These are phyloP conservation scores for Trichoderma semiorbis DNA, from an alignment of 2,329 filamentous ascomycete species.

Conservation along the genomic window DNA sequence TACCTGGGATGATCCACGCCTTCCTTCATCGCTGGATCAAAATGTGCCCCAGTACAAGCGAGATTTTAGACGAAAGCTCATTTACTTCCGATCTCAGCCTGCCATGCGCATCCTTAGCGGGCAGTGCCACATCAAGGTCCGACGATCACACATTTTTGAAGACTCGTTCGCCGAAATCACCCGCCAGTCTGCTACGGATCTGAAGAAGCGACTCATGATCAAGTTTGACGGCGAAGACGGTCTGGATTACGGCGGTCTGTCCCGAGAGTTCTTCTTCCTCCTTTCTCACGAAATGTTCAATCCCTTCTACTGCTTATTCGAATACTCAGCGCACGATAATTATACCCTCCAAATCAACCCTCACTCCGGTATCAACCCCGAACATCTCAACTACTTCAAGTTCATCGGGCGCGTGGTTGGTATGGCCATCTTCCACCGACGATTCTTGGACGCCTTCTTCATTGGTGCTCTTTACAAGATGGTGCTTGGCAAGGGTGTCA, in stretches of 20 bases:
- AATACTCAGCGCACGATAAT: slow-evolving; percentile 99
- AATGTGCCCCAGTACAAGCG: slow-evolving; percentile 99
- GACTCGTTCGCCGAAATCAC: slow-evolving; percentile 99
- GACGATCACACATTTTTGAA: slow-evolving; percentile 95
- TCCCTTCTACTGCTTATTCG: slow-evolving; percentile 98
- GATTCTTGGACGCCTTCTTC: slow-evolving; percentile 98
- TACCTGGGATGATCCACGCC: slow-evolving; percentile 94
- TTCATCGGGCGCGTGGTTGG: slow-evolving; percentile 98
- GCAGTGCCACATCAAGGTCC: slow-evolving; percentile 97
- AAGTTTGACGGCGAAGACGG: slow-evolving; percentile 99
- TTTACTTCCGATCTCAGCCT: slow-evolving; percentile 98
- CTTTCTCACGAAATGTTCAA: slow-evolving; percentile 99
- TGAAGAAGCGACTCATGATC: slow-evolving; percentile 99
- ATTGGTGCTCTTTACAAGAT: slow-evolving; percentile 99
- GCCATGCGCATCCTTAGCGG: slow-evolving; percentile 92
- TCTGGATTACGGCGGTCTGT: slow-evolving; percentile 95
- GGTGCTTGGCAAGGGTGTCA: slow-evolving; percentile 90
- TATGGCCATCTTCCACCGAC: slow-evolving; percentile 93
- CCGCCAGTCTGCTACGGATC: slow-evolving; percentile 86
- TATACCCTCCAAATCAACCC: slow-evolving; percentile 99
- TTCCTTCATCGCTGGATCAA: slow-evolving; percentile 94
- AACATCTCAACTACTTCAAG: slow-evolving; percentile 99
- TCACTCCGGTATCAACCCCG: slow-evolving; percentile 97
- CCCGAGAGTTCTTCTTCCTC: slow-evolving; percentile 98
- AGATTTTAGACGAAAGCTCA: slow-evolving; percentile 95